Percentiles rank a stretch among this genome's conserved stretches.
Conservation (phyloP, 345 rosid species). For the Citrus reticulata region DNA sequence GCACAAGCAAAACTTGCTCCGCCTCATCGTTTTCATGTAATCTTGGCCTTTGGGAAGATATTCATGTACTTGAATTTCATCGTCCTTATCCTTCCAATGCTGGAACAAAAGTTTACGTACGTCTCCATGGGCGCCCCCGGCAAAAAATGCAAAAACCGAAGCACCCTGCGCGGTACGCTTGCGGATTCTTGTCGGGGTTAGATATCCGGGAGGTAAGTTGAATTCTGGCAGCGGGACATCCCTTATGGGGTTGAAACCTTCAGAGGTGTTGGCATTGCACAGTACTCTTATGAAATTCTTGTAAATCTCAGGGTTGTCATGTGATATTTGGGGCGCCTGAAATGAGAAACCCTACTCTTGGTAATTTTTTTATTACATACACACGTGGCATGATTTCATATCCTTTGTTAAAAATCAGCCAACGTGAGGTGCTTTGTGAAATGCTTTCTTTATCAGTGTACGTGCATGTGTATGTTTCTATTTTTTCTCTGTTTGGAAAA, state of each 20-base stretch:
- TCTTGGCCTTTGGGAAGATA: conserved; percentile 33
- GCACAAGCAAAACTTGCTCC: conserved; percentile 51
- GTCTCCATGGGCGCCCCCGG: conserved; percentile 62
- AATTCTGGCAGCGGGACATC: conserved; percentile 68
- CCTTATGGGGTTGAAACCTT: conserved; percentile 55
- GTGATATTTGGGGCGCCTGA: conserved; percentile 66
- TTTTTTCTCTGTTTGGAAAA: neutral
- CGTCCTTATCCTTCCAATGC: conserved; percentile 68
- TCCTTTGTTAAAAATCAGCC: too few species aligned
- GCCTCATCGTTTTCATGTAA: conserved; percentile 43
- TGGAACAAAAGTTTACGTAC: conserved; percentile 40
- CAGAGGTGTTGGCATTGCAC: conserved; percentile 76
- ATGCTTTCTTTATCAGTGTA: too few species aligned
- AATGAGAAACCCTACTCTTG: neutral
- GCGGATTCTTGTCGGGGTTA: conserved; percentile 19
- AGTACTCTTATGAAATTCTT: conserved; percentile 58
- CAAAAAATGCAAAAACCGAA: conserved; percentile 56
- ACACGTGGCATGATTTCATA: too few species aligned
- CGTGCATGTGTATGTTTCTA: neutral
- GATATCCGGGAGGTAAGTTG: conserved; percentile 17
- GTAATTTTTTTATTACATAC: too few species aligned
- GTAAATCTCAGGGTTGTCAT: conserved; percentile 39
- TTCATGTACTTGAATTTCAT: conserved; percentile 46
- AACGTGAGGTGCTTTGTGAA: too few species aligned
- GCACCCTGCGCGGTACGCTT: conserved; percentile 27